Evolutionary conservation across 2,329 filamentous ascomycete genomes (phyloP).

Genomic region (Alternaria novae-zelandiae): DNA sequence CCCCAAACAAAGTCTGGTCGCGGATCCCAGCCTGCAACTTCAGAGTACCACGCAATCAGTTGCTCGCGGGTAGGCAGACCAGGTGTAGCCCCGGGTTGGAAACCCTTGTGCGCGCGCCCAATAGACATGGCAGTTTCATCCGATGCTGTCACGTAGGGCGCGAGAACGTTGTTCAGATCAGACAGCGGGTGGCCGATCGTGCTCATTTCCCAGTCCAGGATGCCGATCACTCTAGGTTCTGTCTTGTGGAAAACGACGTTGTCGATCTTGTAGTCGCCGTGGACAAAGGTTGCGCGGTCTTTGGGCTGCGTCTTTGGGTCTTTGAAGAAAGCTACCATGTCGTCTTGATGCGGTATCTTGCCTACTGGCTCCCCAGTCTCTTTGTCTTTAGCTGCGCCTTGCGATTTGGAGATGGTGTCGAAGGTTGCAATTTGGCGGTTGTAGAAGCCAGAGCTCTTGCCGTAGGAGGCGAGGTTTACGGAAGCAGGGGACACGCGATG

Average conservation of each 20-base stretch:
- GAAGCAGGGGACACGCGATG: constrained; percentile 73
- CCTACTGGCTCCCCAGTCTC: constrained; percentile 81
- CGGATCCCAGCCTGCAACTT: constrained; percentile 75
- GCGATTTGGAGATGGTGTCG: constrained; percentile 75
- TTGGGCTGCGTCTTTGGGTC: constrained; percentile 72
- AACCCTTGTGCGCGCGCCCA: constrained; percentile 56
- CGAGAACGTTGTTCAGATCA: constrained; percentile 81
- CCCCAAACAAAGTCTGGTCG: constrained; percentile 67
- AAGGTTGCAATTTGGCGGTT: constrained; percentile 85
- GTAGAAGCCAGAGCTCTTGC: constrained; percentile 79
- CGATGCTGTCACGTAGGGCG: constrained; percentile 52
- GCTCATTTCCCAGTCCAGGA: constrained; percentile 94
- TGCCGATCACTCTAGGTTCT: constrained; percentile 85
- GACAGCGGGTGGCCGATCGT: constrained; percentile 95
- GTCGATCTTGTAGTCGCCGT: constrained; percentile 91
- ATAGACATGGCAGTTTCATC: constrained; percentile 47
- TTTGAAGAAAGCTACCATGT: constrained; percentile 79
- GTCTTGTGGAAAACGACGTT: constrained; percentile 79
- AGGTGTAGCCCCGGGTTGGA: constrained; percentile 67
- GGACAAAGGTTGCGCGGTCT: constrained; percentile 81
- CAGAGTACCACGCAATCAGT: constrained; percentile 69
- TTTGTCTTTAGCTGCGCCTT: constrained; percentile 76
- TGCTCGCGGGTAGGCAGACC: constrained; percentile 69
- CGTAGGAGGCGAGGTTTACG: constrained; percentile 75
- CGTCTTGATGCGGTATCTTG: constrained; percentile 80